Conservation (phyloP, 345 rosid genomes). For the Barbarea vulgaris region DNA sequence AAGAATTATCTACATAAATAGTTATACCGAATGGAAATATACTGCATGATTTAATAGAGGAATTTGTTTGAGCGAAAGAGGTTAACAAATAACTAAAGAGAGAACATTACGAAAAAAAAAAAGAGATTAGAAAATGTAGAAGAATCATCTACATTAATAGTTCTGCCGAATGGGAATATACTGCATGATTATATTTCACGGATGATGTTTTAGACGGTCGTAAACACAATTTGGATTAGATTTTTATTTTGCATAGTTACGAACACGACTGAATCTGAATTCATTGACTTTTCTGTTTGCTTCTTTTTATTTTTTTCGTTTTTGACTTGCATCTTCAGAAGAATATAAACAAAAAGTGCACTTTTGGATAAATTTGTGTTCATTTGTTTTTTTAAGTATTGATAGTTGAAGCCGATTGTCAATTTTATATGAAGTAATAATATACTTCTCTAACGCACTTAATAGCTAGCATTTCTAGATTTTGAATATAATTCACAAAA, state of each 20-base stretch:
- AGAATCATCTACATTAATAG: no score
- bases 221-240: neutral
- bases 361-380: neutral
- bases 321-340: neutral
- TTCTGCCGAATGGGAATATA: no score
- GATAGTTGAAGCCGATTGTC: neutral
- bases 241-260: neutral
- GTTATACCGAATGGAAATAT: no score
- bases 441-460: neutral
- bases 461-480: neutral
- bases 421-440: neutral
- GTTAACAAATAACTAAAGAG: no score
- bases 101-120: no score
- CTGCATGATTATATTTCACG: no score
- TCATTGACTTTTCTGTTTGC: neutral
- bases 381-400: neutral
- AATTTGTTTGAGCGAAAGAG: no score
- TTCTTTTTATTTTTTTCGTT: neutral
- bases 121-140: no score
- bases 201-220: no score
- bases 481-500: no score
- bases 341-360: neutral
- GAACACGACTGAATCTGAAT: neutral
- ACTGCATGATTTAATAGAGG: no score
- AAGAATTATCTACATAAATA: no score